Evolutionary conservation across 768 basidiomycete species (phyloP).

Genomic region (Lenzites betulinus): DNA sequence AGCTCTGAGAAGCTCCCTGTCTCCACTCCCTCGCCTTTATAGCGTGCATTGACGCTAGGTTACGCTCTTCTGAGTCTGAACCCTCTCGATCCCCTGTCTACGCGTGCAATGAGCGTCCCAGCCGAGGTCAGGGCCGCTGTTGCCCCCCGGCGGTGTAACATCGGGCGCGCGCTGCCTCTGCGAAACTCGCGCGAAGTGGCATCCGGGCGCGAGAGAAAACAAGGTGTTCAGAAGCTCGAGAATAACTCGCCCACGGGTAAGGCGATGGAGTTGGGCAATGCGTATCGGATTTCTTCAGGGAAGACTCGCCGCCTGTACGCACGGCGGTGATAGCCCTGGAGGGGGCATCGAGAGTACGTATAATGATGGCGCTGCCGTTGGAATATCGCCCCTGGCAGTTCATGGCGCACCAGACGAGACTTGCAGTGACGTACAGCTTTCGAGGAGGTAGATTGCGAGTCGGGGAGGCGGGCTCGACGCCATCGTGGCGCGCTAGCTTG

Average conservation of each 20-base stretch:
- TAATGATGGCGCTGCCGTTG: background rate
- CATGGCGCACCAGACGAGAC: background rate
- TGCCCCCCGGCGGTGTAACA: no score
- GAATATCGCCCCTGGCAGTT: no score
- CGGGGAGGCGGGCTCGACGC: background rate
- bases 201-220: background rate
- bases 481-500: background rate
- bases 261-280: no score
- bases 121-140: no score
- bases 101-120: no score
- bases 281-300: no score
- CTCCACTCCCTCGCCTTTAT: background rate
- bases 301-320: background rate
- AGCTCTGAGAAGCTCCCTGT: background rate
- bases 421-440: constrained; percentile 7
- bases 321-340: background rate
- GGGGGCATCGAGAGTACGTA: no score
- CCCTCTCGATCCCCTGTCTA: background rate
- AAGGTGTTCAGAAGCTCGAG: background rate
- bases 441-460: background rate
- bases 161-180: no score
- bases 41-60: background rate
- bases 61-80: no score
- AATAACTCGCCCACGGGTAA: background rate
- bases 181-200: background rate